These are phyloP conservation scores for Corniculantispora saksenae DNA, from an alignment of 2,329 filamentous ascomycete genomes.

Conservation along the genomic window DNA sequence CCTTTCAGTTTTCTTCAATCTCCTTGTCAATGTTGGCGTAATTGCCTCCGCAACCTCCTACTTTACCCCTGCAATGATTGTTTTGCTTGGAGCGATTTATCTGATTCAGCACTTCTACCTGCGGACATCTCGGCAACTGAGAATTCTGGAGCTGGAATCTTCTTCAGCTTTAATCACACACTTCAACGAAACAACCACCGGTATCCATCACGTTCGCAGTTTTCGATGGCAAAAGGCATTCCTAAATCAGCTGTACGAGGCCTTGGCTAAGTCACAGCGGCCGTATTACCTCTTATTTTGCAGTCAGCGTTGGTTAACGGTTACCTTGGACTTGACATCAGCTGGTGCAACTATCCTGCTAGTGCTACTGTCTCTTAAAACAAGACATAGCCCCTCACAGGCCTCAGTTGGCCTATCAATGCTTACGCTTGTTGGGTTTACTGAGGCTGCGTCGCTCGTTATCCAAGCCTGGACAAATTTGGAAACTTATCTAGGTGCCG, in stretches of 20 bases:
- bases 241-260: conserved; percentile 38
- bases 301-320: conserved; percentile 14
- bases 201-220: not conserved
- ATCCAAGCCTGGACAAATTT: not conserved
- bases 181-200: not conserved
- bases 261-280: not conserved
- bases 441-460: not conserved
- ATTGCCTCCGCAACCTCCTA: conserved; percentile 46
- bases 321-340: conserved; percentile 21
- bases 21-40: conserved; percentile 43
- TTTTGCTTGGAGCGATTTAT: conserved; percentile 23
- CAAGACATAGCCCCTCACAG: not conserved
- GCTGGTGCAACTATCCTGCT: conserved; percentile 26
- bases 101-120: conserved; percentile 23
- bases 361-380: not conserved
- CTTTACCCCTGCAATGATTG: conserved; percentile 44
- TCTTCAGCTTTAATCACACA: not conserved
- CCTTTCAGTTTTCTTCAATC: conserved; percentile 33
- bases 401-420: not conserved
- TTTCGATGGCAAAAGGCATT: conserved; percentile 28
- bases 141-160: not conserved
- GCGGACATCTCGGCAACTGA: not conserved
- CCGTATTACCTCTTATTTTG: not conserved
- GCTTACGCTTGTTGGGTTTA: not conserved
- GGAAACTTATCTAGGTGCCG: not conserved